Percentiles rank a stretch among this genome's conserved stretches.
Conservation (phyloP, 2,329 filamentous ascomycete genomes). For the Diaporthe capsici region DNA sequence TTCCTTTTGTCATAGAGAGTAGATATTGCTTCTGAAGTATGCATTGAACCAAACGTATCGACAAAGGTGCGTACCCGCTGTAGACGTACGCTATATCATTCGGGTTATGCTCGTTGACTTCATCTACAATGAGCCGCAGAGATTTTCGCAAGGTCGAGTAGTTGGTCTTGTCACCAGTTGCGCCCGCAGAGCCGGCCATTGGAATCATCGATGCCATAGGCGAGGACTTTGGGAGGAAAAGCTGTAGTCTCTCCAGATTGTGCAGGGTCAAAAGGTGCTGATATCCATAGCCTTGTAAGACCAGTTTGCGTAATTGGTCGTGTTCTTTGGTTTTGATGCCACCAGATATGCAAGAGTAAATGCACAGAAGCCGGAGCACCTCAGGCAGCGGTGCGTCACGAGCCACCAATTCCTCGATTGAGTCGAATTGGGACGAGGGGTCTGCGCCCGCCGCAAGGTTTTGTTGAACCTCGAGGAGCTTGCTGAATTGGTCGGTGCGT, state of each 20-base stretch:
- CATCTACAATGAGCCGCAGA: constrained; percentile 91
- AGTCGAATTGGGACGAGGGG: constrained; percentile 88
- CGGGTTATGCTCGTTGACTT: constrained; percentile 94
- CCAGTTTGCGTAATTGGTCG: constrained; percentile 88
- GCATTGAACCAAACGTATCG: constrained; percentile 91
- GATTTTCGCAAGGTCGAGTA: constrained; percentile 90
- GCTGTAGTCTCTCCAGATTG: constrained; percentile 88
- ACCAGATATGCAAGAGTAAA: constrained; percentile 91
- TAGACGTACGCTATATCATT: constrained; percentile 98
- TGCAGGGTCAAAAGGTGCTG: constrained; percentile 93
- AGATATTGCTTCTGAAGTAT: constrained; percentile 92
- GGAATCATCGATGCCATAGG: constrained; percentile 86
- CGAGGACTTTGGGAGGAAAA: constrained; percentile 84
- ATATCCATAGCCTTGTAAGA: constrained; percentile 94
- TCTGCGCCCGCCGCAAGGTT: constrained; percentile 93
- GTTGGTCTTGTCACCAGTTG: constrained; percentile 82
- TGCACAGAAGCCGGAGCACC: constrained; percentile 86
- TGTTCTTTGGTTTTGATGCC: constrained; percentile 91
- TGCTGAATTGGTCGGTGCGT: constrained; percentile 88
- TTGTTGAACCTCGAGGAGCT: constrained; percentile 92
- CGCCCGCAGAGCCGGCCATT: constrained; percentile 71
- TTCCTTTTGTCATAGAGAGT: constrained; percentile 77
- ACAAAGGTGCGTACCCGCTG: constrained; percentile 95
- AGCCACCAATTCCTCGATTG: constrained; percentile 94
- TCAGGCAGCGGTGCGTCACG: constrained; percentile 85